These are phyloP conservation scores for Fusarium nisikadoi DNA, from an alignment of 2,329 filamentous ascomycete species.

Conservation along the genomic window DNA sequence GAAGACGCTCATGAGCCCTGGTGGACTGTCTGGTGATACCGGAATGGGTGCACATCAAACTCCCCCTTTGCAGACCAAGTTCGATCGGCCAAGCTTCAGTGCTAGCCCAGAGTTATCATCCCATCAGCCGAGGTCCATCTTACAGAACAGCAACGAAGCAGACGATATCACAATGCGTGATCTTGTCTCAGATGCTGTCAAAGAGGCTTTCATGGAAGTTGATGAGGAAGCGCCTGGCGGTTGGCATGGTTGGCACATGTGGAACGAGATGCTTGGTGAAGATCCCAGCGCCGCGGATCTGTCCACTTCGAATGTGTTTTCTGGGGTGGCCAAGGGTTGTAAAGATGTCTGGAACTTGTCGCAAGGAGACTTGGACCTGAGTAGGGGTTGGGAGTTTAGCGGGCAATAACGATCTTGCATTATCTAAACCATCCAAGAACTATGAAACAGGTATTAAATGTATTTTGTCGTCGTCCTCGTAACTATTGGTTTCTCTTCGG, in stretches of 20 bases:
- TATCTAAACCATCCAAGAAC: neutral
- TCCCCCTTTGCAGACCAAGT: neutral
- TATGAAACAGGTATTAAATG: too few relatives aligned
- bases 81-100: neutral
- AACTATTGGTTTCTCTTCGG: neutral
- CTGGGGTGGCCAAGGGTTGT: neutral
- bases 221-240: neutral
- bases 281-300: neutral
- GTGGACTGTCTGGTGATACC: neutral
- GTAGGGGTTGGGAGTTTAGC: neutral
- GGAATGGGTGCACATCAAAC: neutral
- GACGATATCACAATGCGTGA: neutral
- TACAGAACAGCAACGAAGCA: rapidly evolving
- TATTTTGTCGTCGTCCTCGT: too few relatives aligned
- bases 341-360: neutral
- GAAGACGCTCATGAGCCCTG: neutral
- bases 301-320: rapidly evolving
- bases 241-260: neutral
- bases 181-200: neutral
- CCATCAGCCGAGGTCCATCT: too few relatives aligned
- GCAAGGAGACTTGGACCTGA: neutral
- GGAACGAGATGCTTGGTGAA: neutral
- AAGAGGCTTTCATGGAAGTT: neutral
- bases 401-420: neutral
- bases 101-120: neutral